Evolutionary conservation across 225 moss, liverwort and hornwort species (phyloP), one percentile per base, ranked within the genome.

Genomic region (Antitrichia curtipendula): DNA sequence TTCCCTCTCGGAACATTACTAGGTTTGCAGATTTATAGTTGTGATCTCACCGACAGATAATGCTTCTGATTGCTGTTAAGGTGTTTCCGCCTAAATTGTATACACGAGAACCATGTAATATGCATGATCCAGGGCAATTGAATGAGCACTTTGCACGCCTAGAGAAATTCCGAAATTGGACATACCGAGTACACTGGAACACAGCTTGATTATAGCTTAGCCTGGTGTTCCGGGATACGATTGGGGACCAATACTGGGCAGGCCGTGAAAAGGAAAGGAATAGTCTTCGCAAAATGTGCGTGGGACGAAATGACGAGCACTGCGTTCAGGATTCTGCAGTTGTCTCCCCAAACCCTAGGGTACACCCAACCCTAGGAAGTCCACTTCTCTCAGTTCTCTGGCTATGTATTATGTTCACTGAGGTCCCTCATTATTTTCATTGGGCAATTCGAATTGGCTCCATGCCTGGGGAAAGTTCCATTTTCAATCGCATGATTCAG

Each of bases 191-290:
- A 28, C 43, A 16, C 9, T 43, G 7, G 71, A 71, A 6, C 28
- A 43, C 4, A 43, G 10, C 71, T 45, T 43, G 28, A 43, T 45
- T 16, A 16, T 9, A 27, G 27, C 43, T 9, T 71, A 40, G 16
- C 27, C 27, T 16, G 9, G 70, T 9, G 3, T 43, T 25, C 15
- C 7, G 40, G 40, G 25, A 24, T 25, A 25, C 8, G 70, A 9
- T 16, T 71, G 40, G 43, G 8, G 27, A 45, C 28, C 1, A 72
- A 10, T 29, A 45, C 16, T 45, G 29, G n/a, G n/a, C n/a, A n/a
- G n/a, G 15, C 6, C 17, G 9, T 16, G 1, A n/a, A 17, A 17
- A 4, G 15, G 27, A 0, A 9, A 17, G 6, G 3, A 4, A n/a
- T n/a, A n/a, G 17, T 6, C 4, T 29, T 72, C 18, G 45, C 45